Base-by-base conservation (phyloP, 2,329 filamentous ascomycete genomes). In the Penicillium rolfsii region DNA sequence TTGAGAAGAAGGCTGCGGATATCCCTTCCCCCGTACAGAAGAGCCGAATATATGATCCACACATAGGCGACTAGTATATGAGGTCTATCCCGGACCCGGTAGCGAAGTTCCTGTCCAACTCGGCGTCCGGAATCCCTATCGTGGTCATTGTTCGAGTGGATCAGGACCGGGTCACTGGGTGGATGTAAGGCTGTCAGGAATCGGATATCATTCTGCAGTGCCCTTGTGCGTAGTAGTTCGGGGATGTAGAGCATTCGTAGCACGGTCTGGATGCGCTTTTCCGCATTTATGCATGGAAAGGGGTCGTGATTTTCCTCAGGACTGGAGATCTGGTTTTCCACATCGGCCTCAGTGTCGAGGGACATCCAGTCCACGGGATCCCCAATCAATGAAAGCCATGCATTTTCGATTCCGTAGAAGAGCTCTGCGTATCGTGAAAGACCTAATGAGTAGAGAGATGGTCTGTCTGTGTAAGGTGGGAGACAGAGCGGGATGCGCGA, bases 41-140 rank as follows among this genome's bases (percentile, higher is more conserved):
- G 54, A 24, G 62, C 60, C 1, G 60, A 62, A 26, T 64, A 64
- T 38, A 64, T n/a, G 14, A 64, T 60, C 62, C 62, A 64, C 5
- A 59, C 56, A 33, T 62, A 62, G 9, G 62, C 60, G 8, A 64
- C 52, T 2, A 64, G 57, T 7, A 58, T 46, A 43, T 64, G 62
- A 3, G 62, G 62, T 14, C 38, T 53, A 11, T 19, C n/a, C 7
- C 30, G 48, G 5, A 57, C 56, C 5, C 40, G 49, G 3, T 56
- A 45, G 26, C 41, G 43, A 5, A 64, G 35, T 24, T 59, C 48
- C 4, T 45, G 38, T 16, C 26, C 38, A 16, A 64, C 45, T 33
- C 57, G 40, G 5, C 14, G 19, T 16, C 50, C 54, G 38, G 48
- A 24, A 30, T 46, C 11, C 12, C 5, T 24, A n/a, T 52, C n/a